phyloP scores from a whole-genome alignment of 225 moss, liverwort and hornwort genomes.

The Pleurozium schreberi region DNA sequence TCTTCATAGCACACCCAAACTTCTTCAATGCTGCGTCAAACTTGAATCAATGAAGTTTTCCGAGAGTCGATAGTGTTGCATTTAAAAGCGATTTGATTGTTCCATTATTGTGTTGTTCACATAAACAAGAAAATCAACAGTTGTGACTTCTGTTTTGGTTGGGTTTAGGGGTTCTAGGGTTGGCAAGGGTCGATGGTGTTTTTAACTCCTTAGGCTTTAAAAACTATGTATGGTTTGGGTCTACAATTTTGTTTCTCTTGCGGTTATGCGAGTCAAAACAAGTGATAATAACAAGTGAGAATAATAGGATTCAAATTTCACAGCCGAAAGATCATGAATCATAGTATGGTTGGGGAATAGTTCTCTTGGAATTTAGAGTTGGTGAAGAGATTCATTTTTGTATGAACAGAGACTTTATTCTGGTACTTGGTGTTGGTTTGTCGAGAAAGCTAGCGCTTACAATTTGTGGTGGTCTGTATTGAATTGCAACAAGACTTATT shows the following conservation, averaged over 20 bases:
- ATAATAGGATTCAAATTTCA: neutral
- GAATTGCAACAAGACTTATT: neutral
- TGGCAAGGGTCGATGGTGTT: neutral
- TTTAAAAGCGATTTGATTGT: neutral
- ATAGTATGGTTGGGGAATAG: neutral
- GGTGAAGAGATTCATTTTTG: too few relatives aligned
- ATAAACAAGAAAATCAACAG: neutral
- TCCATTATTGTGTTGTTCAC: neutral
- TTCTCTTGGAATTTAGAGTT: neutral
- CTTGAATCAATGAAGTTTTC: neutral
- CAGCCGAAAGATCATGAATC: too few relatives aligned
- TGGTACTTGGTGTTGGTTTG: neutral
- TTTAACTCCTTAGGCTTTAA: too few relatives aligned
- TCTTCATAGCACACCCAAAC: neutral
- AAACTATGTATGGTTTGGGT: too few relatives aligned
- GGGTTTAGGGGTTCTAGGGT: neutral
- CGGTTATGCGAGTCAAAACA: neutral
- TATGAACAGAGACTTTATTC: neutral
- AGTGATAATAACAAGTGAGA: accelerated
- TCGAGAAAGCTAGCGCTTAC: neutral
- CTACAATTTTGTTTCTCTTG: neutral
- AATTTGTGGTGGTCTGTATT: neutral
- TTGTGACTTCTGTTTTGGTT: neutral
- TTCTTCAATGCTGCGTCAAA: neutral
- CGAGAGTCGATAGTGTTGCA: neutral